Evolutionary conservation across 108 stramenopile genomes (phyloP), one percentile per base, ranked within the genome.

Genomic region (Aurantiochytrium sp.): DNA sequence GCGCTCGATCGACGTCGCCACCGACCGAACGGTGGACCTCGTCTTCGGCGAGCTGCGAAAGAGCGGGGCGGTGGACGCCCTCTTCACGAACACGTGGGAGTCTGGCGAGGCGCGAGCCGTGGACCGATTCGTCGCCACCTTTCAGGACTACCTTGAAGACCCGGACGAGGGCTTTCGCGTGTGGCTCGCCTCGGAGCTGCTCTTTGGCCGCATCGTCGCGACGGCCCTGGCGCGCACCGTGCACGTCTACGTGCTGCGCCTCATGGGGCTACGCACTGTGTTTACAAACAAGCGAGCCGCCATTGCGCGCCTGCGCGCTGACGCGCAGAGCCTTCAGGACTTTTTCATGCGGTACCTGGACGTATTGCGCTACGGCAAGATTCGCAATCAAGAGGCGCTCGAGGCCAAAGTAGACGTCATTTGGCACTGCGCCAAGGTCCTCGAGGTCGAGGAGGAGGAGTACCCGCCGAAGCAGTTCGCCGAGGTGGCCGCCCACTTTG

Each of bases 201-300:
- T 81, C 21, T 81, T 81, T 48, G 73, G 73, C 6, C 73, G 73
- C 73, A 42, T 81, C 12, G 73, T 81, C 17, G 73, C 73, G 8
- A 41, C 45, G 1, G 39, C 42, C 39, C 32, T 81, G 19, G 15
- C 73, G 45, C n/a, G 30, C 6, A 41, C 45, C 0, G 73, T 81
- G 73, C 42, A 81, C 6, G 12, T 17, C 19, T 81, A 81, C 73
- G 24, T 81, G 6, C n/a, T 48, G 12, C 39, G 45, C 6, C 45
- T 81, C 45, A 48, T 81, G 73, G n/a, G 27, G 15, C 73, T 48
- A 12, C 39, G 42, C 1, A 48, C 39, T n/a, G n/a, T 24, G 12
- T 81, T 81, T 24, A 41, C n/a, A 24, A 41, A 48, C 2, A 81
- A 81, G 32, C n/a, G 12, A 81, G 12, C 6, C 24, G 39, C 45